Conservation (phyloP, 1,139 yeast genomes). For the Kodamaea arcana region DNA sequence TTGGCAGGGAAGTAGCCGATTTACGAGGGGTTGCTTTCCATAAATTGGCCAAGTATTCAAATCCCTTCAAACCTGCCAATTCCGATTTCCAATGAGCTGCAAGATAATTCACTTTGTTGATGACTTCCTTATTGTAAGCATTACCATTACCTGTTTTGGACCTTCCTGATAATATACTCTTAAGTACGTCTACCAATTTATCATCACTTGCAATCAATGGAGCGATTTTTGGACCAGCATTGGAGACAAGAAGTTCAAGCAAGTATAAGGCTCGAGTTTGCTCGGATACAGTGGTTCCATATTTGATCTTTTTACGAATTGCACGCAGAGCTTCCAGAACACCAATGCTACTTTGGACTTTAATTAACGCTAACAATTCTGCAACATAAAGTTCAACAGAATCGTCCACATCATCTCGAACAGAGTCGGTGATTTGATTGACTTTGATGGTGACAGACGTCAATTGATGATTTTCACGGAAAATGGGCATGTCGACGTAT, state of each 20-base stretch:
- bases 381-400: slow-evolving; percentile 30
- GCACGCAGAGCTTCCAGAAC: slow-evolving; percentile 88
- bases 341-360: slow-evolving; percentile 39
- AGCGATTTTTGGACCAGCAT: slow-evolving; percentile 55
- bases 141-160: slow-evolving; percentile 38
- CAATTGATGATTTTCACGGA: slow-evolving; percentile 26
- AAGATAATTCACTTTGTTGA: slow-evolving; percentile 41
- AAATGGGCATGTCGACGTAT: slow-evolving; percentile 41
- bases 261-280: slow-evolving; percentile 66
- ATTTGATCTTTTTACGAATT: slow-evolving; percentile 79
- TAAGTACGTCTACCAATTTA: slow-evolving; percentile 63
- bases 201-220: slow-evolving; percentile 63
- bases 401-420: slow-evolving; percentile 31
- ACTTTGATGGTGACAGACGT: slow-evolving; percentile 54
- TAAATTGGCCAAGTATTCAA: slow-evolving; percentile 47
- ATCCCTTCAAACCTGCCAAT: slow-evolving; percentile 47
- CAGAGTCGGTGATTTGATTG: slow-evolving; percentile 38
- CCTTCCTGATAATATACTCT: slow-evolving; percentile 38
- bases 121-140: slow-evolving; percentile 42
- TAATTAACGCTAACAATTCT: slow-evolving; percentile 37
- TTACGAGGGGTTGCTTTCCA: neutral
- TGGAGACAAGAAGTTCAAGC: slow-evolving; percentile 71
- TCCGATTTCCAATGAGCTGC: slow-evolving; percentile 66
- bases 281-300: slow-evolving; percentile 58
- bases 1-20: neutral